A percentile compares a stretch with the other conserved stretches of the same genome.
Evolutionary conservation across 2,329 filamentous ascomycete species (phyloP).

Genomic region (Sporothrix phasma): DNA sequence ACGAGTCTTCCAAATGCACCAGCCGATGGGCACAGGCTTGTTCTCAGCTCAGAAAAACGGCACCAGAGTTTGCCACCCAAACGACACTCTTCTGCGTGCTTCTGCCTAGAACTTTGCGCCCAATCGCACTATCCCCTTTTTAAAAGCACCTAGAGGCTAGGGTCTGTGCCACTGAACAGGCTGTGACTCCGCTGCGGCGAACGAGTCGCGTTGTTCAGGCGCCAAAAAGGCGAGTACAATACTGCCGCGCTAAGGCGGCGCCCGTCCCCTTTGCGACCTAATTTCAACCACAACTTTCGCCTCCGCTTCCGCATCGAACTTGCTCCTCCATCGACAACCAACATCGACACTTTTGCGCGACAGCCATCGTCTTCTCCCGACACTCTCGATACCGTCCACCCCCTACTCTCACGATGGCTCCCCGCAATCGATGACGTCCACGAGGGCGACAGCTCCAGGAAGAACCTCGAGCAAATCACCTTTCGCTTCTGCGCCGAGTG

Average conservation of each 20-base stretch:
- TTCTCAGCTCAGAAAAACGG: neutral
- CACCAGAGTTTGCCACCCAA: neutral
- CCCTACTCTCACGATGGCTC: constrained; percentile 41
- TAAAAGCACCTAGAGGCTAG: neutral
- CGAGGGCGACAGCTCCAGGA: constrained; percentile 35
- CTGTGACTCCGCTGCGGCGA: constrained; percentile 6
- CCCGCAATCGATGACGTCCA: constrained; percentile 40
- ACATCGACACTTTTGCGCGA: neutral
- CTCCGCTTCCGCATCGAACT: neutral
- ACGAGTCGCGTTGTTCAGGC: neutral
- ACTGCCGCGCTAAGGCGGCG: constrained; percentile 7
- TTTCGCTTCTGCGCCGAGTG: constrained; percentile 99
- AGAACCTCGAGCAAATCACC: constrained; percentile 68
- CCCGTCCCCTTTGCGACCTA: neutral
- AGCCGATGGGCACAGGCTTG: neutral
- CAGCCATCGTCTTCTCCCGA: neutral
- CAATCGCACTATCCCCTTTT: neutral
- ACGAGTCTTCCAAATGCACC: neutral
- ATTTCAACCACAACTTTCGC: neutral
- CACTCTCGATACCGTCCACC: neutral
- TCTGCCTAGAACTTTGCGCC: neutral
- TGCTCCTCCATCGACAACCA: neutral
- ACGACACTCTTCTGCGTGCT: neutral
- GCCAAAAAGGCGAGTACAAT: neutral
- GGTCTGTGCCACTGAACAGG: neutral